phyloP scores from a whole-genome alignment of 805 yeast species.

The Peterozyma xylosa region DNA sequence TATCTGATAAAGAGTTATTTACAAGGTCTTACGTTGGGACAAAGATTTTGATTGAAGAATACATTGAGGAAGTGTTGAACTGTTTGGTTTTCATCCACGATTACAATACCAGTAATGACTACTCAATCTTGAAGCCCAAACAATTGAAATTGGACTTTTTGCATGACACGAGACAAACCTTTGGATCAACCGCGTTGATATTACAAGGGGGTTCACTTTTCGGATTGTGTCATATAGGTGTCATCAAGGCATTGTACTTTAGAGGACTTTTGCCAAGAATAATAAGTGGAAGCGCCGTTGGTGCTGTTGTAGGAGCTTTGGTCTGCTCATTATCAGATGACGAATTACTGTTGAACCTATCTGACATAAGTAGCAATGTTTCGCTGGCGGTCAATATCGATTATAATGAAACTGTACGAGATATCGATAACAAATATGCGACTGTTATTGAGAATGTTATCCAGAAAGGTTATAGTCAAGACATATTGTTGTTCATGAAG shows the following conservation, averaged over 20 bases:
- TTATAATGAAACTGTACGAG: conserved; percentile 13
- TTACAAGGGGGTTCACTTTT: conserved; percentile 93
- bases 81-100: conserved; percentile 58
- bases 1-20: conserved; percentile 70
- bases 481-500: conserved; percentile 68
- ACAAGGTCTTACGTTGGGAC: conserved; percentile 84
- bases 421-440: conserved; percentile 40
- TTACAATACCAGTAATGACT: conserved; percentile 18
- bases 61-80: conserved; percentile 65
- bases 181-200: conserved; percentile 85
- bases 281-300: conserved; percentile 88
- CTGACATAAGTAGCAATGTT: conserved; percentile 3
- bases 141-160: conserved; percentile 68
- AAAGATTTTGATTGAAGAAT: conserved; percentile 80
- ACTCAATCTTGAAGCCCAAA: conserved; percentile 34
- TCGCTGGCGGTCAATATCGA: conserved; percentile 18
- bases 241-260: conserved; percentile 72
- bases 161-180: conserved; percentile 78
- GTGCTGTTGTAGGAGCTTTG: conserved; percentile 85
- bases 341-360: conserved; percentile 43
- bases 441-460: conserved; percentile 69
- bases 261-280: conserved; percentile 76
- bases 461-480: conserved; percentile 80
- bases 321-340: conserved; percentile 68
- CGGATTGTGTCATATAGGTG: conserved; percentile 92